Base-by-base conservation (phyloP, 257 asterid species). In the Salvia hispanica region DNA sequence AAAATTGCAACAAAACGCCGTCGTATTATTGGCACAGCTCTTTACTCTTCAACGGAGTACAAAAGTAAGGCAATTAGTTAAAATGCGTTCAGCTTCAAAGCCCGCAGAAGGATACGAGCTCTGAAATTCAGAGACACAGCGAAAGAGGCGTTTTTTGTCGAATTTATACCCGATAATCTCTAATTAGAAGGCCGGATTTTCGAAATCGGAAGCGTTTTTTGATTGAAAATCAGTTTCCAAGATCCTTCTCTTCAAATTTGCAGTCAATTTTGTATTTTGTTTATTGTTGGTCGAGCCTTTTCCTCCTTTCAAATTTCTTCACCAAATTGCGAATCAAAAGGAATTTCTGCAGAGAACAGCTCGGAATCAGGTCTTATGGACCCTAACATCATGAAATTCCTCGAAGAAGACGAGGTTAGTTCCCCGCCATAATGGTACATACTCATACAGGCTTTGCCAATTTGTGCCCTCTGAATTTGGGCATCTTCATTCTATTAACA, bases 321-420 rank as follows among this genome's bases (percentile, higher is more conserved):
- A 33, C 45, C 55, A 31, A 37, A 37, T 13, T 13, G 43, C 21
- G 14, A 58, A 52, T 16, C 33, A 33, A 15, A 45, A 47, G 39
- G 64, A 43, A 47, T 72, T 42, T 31, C 55, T 13, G 40, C 72
- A 7, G 48, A 11, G 42, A 39, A 3, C 21, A 8, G 11, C 7
- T 16, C 0, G 45, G 51, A 16, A 48, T 46, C 52, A 55, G 51
- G 71, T 58, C 18, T 28, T 9, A 89, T 91, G 98, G 95, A 89
- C 70, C 92, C 92, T 62, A 83, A 86, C 53, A 70, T 90, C 64
- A 79, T 83, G 96, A 88, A 83, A 71, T 81, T 92, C 72, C 91
- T 90, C 9, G 96, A 92, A 85, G 96, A 92, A 79, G 98, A 89
- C 45, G 95, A 92, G 97, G 98, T 88, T 44, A 44, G 13, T 62